These are phyloP conservation scores for Hyphodiscus sp. DNA, from an alignment of 2,329 filamentous ascomycete genomes.

Conservation along the genomic window DNA sequence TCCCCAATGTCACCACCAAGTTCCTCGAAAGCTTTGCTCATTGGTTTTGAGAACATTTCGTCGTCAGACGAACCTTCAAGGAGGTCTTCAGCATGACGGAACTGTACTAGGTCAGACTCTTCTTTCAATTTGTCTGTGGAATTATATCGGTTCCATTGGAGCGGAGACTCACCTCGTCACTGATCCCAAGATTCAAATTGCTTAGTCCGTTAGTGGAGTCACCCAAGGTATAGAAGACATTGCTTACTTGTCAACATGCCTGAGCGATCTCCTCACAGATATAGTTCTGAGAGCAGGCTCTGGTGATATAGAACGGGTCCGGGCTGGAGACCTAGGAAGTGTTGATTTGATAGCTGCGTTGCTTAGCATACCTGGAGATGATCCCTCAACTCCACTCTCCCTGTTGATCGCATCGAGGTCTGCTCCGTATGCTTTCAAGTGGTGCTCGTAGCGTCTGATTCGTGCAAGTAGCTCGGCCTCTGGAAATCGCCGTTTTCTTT, in stretches of 20 bases:
- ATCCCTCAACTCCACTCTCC: background rate
- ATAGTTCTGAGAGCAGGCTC: background rate
- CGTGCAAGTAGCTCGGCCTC: slow-evolving; percentile 22
- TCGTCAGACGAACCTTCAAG: slow-evolving; percentile 29
- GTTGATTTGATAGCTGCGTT: background rate
- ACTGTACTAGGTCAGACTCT: slow-evolving; percentile 8
- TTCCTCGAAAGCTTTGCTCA: slow-evolving; percentile 26
- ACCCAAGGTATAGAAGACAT: background rate
- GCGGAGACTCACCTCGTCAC: slow-evolving; percentile 9
- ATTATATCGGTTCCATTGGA: background rate
- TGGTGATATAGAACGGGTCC: background rate
- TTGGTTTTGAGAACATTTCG: slow-evolving; percentile 16
- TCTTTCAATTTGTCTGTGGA: background rate
- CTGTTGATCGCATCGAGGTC: slow-evolving; percentile 13
- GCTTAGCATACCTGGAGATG: background rate
- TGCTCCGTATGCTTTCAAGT: slow-evolving; percentile 17
- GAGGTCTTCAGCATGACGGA: slow-evolving; percentile 29
- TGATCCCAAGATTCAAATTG: slow-evolving; percentile 2
- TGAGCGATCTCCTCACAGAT: slow-evolving; percentile 10
- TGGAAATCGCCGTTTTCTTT: slow-evolving; percentile 16
- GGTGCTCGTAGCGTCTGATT: slow-evolving; percentile 17
- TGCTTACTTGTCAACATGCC: slow-evolving; percentile 14
- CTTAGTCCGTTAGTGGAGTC: background rate
- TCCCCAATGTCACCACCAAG: slow-evolving; percentile 2
- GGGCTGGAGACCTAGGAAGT: no score